Evolutionary conservation across 352 stramenopile genomes (phyloP).

Genomic region (Globisporangium radiosum): DNA sequence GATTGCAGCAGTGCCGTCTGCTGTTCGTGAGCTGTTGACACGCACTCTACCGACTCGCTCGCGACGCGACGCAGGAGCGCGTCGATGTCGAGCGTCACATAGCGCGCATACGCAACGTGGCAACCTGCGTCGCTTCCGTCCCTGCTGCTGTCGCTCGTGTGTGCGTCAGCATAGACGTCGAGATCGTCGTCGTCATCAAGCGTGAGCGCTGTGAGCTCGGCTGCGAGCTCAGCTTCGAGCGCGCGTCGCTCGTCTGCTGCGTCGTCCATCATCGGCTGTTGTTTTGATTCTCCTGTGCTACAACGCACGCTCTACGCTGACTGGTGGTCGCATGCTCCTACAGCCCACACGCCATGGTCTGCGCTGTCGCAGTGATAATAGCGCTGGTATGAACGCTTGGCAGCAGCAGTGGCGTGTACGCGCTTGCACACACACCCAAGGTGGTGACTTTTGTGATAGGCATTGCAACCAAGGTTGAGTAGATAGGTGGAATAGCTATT

Average conservation of each 20-base stretch:
- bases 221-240: constrained; percentile 38
- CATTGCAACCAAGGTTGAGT: too few relatives aligned
- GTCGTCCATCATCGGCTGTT: too few relatives aligned
- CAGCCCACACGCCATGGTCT: too few relatives aligned
- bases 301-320: too few relatives aligned
- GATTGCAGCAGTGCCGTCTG: neutral
- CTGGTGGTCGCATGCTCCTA: too few relatives aligned
- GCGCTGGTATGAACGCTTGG: too few relatives aligned
- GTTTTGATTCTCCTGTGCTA: too few relatives aligned
- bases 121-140: neutral
- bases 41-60: neutral
- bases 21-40: neutral
- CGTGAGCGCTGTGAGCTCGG: constrained; percentile 24
- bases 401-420: too few relatives aligned
- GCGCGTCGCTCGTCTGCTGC: constrained; percentile 29
- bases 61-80: constrained; percentile 12
- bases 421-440: too few relatives aligned
- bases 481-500: too few relatives aligned
- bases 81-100: constrained; percentile 30
- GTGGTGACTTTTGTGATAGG: too few relatives aligned
- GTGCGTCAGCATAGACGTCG: neutral
- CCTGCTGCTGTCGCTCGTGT: neutral
- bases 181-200: constrained; percentile 1
- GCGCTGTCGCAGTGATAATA: too few relatives aligned
- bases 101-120: constrained; percentile 6